Conservation (phyloP, 208 protist genomes). For the Crithidia expoeki region DNA sequence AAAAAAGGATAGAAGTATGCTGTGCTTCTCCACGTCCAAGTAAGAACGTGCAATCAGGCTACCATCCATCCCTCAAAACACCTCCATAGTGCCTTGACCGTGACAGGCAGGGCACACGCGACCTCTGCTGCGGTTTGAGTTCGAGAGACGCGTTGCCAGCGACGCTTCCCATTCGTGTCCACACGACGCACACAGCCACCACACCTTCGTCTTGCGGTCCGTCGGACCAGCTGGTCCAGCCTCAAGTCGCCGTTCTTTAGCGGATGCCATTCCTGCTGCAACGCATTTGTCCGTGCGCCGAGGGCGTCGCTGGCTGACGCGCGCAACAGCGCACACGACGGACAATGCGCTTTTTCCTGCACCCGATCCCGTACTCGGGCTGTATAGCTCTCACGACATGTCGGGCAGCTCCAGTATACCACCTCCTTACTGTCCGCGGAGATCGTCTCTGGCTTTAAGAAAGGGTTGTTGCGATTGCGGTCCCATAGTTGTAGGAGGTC, state of each 20-base stretch:
- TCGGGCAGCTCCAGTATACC: conserved; percentile 62
- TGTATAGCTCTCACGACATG: conserved; percentile 54
- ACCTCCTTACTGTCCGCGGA: conserved; percentile 44
- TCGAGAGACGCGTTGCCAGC: conserved; percentile 52
- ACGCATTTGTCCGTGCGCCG: conserved; percentile 37
- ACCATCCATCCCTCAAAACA: not conserved
- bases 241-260: conserved; percentile 85
- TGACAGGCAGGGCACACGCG: conserved; percentile 62
- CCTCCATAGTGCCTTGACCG: conserved; percentile 31
- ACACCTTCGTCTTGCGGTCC: conserved; percentile 69
- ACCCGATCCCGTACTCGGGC: conserved; percentile 76
- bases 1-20: not conserved
- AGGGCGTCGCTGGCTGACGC: conserved; percentile 36
- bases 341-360: conserved; percentile 57
- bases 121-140: conserved; percentile 25
- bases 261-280: conserved; percentile 83
- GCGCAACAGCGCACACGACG: conserved; percentile 51
- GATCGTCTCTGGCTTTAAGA: conserved; percentile 49
- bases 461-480: conserved; percentile 66
- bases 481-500: conserved; percentile 70
- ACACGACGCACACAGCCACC: conserved; percentile 80
- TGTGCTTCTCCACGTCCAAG: not conserved
- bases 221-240: conserved; percentile 53
- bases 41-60: not conserved
- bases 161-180: conserved; percentile 80